Conservation (phyloP, 2,329 filamentous ascomycete genomes). For the Scedosporium apiospermum region DNA sequence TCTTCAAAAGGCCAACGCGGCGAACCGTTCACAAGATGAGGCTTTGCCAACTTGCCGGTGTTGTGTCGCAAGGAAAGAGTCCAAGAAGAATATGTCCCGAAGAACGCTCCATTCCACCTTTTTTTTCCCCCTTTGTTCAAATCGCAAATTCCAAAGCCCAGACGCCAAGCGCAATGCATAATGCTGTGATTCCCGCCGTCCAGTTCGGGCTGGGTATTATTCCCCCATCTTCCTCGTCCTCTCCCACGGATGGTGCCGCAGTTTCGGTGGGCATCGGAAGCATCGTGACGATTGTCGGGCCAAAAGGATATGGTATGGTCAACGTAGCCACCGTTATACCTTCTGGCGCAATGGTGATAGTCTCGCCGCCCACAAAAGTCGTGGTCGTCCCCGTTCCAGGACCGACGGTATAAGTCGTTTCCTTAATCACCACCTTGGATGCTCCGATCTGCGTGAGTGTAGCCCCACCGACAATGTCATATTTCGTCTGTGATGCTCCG, state of each 20-base stretch:
- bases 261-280: slow-evolving; percentile 18
- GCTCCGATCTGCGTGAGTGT: slow-evolving; percentile 41
- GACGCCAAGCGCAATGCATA: slow-evolving; percentile 31
- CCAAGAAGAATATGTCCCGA: background rate
- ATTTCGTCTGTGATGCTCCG: slow-evolving; percentile 24
- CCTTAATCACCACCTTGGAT: slow-evolving; percentile 38
- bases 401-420: slow-evolving; percentile 41
- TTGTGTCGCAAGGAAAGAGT: background rate
- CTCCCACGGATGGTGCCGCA: slow-evolving; percentile 5
- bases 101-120: background rate
- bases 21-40: background rate
- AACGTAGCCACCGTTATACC: slow-evolving; percentile 39
- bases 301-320: slow-evolving; percentile 36
- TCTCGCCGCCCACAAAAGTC: slow-evolving; percentile 38
- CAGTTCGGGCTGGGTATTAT: slow-evolving; percentile 10
- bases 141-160: slow-evolving; percentile 21
- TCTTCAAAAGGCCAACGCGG: background rate
- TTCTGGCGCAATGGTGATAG: slow-evolving; percentile 37
- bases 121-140: background rate
- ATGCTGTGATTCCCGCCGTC: slow-evolving; percentile 11
- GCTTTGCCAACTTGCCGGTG: background rate
- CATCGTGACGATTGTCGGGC: slow-evolving; percentile 29
- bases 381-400: slow-evolving; percentile 31
- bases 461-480: slow-evolving; percentile 41
- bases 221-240: slow-evolving; percentile 13